These are phyloP conservation scores for Centrapalus pauciflorus DNA, from an alignment of 129 eudicot genomes.

Conservation along the genomic window DNA sequence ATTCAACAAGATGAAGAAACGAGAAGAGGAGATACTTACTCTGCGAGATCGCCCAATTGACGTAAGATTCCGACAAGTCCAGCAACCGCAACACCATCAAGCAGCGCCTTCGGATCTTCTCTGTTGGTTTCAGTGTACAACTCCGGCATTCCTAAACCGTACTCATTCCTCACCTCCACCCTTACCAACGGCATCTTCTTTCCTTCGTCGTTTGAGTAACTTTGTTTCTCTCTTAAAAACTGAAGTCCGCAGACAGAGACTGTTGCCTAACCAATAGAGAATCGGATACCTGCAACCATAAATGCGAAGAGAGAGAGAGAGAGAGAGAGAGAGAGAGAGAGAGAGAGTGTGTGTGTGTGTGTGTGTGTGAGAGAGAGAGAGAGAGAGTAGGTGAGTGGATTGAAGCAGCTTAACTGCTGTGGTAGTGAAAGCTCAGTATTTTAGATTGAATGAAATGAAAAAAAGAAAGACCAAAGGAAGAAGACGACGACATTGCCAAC, in stretches of 20 bases:
- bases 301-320: conserved; percentile 35
- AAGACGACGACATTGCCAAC: conserved; percentile 67
- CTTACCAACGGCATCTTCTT: conserved; percentile 71
- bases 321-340: conserved; percentile 7
- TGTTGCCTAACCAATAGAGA: not conserved
- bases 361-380: conserved; percentile 22
- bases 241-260: not conserved
- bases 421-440: conserved; percentile 17
- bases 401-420: conserved; percentile 63
- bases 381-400: conserved; percentile 49
- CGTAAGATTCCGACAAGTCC: conserved; percentile 96
- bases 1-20: not conserved
- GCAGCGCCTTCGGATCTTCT: conserved; percentile 90
- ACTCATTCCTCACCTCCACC: conserved; percentile 79
- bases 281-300: conserved; percentile 11
- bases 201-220: not conserved
- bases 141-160: conserved; percentile 74
- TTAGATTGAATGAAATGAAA: conserved; percentile 7
- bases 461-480: conserved; percentile 2
- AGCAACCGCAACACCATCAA: conserved; percentile 89
- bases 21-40: conserved; percentile 33
- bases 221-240: conserved; percentile 24
- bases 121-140: conserved; percentile 41
- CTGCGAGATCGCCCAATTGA: conserved; percentile 95
- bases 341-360: not conserved